phyloP scores from a whole-genome alignment of 208 protist species.

The Crithidia acanthocephali region DNA sequence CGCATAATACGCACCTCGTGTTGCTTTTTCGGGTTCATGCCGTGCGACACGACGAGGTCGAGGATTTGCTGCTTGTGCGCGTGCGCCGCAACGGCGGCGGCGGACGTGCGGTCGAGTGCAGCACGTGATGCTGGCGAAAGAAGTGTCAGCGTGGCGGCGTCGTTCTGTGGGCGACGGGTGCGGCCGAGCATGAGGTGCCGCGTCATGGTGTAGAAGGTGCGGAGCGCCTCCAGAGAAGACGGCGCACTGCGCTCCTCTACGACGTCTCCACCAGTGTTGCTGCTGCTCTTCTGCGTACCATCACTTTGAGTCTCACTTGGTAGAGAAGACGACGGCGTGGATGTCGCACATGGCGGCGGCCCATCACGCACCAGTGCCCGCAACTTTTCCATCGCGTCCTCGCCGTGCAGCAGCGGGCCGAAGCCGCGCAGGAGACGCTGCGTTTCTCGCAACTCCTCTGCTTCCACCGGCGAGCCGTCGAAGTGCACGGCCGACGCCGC shows the following conservation, averaged over 20 bases:
- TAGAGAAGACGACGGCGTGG: neutral
- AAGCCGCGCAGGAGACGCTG: constrained; percentile 56
- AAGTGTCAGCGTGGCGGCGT: constrained; percentile 55
- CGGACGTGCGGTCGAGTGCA: neutral
- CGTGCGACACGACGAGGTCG: constrained; percentile 58
- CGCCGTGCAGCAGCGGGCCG: constrained; percentile 28
- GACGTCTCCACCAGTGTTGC: neutral
- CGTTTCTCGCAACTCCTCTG: constrained; percentile 57
- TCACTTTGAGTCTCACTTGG: too few relatives aligned
- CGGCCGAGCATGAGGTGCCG: constrained; percentile 45
- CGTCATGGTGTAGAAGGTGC: constrained; percentile 34
- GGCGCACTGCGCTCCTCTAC: neutral
- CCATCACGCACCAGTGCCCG: constrained; percentile 51
- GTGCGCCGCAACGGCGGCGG: neutral
- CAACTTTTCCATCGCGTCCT: constrained; percentile 39
- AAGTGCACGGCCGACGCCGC: constrained; percentile 32
- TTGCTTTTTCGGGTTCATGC: constrained; percentile 89
- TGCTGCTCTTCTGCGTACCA: too few relatives aligned
- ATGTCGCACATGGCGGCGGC: constrained; percentile 31
- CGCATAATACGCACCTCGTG: constrained; percentile 89
- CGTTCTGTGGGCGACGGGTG: constrained; percentile 39
- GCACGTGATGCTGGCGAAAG: constrained; percentile 4
- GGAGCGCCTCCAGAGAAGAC: constrained; percentile 18
- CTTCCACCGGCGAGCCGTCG: constrained; percentile 44
- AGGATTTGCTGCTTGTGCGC: constrained; percentile 44